phyloP scores from a whole-genome alignment of 2,329 filamentous ascomycete genomes.

The Ophiostoma quercus region DNA sequence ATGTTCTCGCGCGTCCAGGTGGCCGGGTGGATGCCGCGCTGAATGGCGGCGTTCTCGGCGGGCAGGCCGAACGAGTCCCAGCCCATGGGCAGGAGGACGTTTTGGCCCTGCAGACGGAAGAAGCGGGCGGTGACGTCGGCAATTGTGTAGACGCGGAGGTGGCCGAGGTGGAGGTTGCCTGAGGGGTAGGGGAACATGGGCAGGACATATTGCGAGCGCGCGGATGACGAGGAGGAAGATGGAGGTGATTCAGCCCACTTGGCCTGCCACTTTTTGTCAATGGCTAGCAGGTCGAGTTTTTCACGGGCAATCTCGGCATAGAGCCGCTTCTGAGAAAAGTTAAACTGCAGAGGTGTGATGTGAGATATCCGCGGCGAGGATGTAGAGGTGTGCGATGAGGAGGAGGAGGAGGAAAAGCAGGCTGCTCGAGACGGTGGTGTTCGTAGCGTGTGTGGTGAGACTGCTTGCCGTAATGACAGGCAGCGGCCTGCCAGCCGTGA shows the following conservation, averaged over 20 bases:
- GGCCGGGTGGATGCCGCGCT: conserved; percentile 70
- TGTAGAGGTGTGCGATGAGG: background rate
- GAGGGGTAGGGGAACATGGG: conserved; percentile 95
- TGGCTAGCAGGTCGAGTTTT: conserved; percentile 43
- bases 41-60: conserved; percentile 85
- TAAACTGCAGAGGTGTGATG: background rate
- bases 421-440: background rate
- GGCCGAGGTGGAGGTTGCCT: conserved; percentile 77
- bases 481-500: conserved; percentile 31
- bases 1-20: conserved; percentile 80
- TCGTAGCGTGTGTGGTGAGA: background rate
- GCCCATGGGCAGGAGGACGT: conserved; percentile 83
- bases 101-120: conserved; percentile 64
- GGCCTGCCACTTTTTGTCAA: conserved; percentile 51
- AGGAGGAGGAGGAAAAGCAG: background rate
- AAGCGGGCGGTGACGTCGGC: conserved; percentile 79
- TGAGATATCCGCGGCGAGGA: background rate
- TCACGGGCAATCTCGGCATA: conserved; percentile 32
- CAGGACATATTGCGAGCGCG: conserved; percentile 59
- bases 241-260: conserved; percentile 38
- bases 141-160: conserved; percentile 84
- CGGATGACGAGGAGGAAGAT: background rate
- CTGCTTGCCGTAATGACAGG: conserved; percentile 23
- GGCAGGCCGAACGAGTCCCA: conserved; percentile 92
- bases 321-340: conserved; percentile 26